Base-by-base conservation (phyloP, 495 filamentous ascomycete species). In the Mytilinidion resinicola region DNA sequence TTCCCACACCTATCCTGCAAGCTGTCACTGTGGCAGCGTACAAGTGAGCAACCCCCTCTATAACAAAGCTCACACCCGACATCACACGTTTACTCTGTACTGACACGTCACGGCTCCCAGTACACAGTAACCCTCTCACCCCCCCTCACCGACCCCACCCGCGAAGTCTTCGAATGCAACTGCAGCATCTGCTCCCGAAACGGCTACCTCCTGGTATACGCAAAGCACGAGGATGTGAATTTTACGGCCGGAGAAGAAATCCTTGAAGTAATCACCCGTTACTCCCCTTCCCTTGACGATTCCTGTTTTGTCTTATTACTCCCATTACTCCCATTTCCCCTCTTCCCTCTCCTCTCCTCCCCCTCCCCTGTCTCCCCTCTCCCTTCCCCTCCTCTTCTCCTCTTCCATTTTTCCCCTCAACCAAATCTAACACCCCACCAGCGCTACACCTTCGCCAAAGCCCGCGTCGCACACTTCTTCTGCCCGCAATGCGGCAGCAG, bases 171-270 rank as follows among this genome's bases (percentile, higher is more conserved):
- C n/a, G 57, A 67, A 36, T 74, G 72, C 57, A 76, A 76, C 51
- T 74, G 74, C 72, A 60, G 14, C 21, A 76, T 78, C 60, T 78
- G 76, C 61, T 50, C 65, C 11, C 59, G 66, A 2, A 77, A 78
- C 35, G 76, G 75, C 11, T 75, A 76, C 51, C 55, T 74, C 1
- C 64, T 73, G 41, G 64, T 77, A 17, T 77, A 77, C 49, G 68
- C 72, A 7, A 57, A 67, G 15, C 56, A 56, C 3, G 59, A 58
- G 0, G 65, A 71, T 41, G 57, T 74, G 8, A 46, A 53, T 9
- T 71, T 69, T 33, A 59, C 59, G 46, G 66, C 17, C 60, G 35
- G 59, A 56, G 43, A 52, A 34, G 15, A 56, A 44, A 14, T 38
- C 55, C 14, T 36, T 54, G 59, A 35, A 59, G 67, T 48, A 59